Conservation (phyloP, 306 rosid species). For the Sindora glabra region DNA sequence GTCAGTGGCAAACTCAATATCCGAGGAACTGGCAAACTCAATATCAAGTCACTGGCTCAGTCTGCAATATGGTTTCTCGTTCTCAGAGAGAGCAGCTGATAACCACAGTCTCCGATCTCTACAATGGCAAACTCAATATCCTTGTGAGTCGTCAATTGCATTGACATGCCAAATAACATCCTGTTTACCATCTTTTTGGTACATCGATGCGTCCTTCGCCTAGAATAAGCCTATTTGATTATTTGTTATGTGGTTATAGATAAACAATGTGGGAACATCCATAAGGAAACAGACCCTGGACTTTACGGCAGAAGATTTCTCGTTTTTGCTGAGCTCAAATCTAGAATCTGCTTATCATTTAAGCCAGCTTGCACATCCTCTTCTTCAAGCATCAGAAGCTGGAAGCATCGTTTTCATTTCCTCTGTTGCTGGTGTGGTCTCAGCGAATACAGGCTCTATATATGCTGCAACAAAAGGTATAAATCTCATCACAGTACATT, state of each 20-base stretch:
- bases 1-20: too few species aligned
- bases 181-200: too few species aligned
- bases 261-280: slow-evolving; percentile 28
- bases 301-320: slow-evolving; percentile 8
- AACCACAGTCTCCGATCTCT: background rate
- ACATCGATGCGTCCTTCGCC: too few species aligned
- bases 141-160: background rate
- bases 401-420: slow-evolving; percentile 29
- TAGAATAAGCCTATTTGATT: too few species aligned
- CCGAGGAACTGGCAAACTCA: too few species aligned
- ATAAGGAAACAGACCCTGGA: background rate
- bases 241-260: background rate
- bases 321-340: slow-evolving; percentile 14
- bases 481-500: too few species aligned
- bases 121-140: background rate
- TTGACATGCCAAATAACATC: too few species aligned
- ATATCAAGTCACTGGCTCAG: background rate
- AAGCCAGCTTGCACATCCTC: slow-evolving; percentile 37
- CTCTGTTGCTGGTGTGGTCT: slow-evolving; percentile 11
- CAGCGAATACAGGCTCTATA: slow-evolving; percentile 26
- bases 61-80: background rate
- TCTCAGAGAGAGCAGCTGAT: background rate
- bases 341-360: slow-evolving; percentile 22
- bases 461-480: slow-evolving; percentile 61
- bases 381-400: slow-evolving; percentile 17